Percentiles rank a stretch among this genome's conserved stretches.
phyloP scores from a whole-genome alignment of 179 eudicot genomes.

The Carnegiea gigantea region DNA sequence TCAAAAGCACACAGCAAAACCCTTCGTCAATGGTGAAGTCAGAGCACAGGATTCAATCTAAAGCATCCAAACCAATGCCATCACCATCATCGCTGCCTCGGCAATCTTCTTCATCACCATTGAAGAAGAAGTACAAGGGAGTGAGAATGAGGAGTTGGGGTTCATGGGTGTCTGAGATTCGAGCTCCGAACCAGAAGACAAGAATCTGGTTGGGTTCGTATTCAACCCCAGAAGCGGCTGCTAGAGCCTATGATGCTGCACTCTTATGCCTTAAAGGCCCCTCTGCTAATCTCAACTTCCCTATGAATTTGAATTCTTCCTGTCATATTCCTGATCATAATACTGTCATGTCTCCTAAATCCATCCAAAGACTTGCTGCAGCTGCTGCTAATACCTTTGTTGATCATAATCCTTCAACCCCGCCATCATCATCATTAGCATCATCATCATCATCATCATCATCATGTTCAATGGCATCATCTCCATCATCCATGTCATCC shows the following conservation, averaged over 20 bases:
- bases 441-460: constrained; percentile 24
- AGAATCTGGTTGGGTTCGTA: constrained; percentile 79
- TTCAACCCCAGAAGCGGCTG: constrained; percentile 70
- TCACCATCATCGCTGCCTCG: not conserved
- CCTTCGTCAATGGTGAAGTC: constrained; percentile 7
- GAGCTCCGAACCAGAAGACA: constrained; percentile 60
- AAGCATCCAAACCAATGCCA: constrained; percentile 8
- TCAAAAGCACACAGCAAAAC: not conserved
- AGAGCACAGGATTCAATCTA: constrained; percentile 1
- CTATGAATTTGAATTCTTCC: constrained; percentile 4
- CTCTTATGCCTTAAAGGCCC: constrained; percentile 69
- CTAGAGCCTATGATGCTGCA: constrained; percentile 73
- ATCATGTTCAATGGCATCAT: constrained; percentile 22
- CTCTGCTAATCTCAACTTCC: constrained; percentile 64
- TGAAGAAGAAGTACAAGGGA: constrained; percentile 3
- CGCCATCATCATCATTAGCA: not conserved
- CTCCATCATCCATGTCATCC: constrained; percentile 29
- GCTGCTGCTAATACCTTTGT: constrained; percentile 48
- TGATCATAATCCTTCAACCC: not conserved
- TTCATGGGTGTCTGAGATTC: not conserved
- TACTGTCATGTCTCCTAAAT: constrained; percentile 9
- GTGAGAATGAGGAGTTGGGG: constrained; percentile 7
- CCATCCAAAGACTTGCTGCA: constrained; percentile 54
- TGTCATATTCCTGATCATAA: not conserved
- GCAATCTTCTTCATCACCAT: not conserved